Evolutionary conservation across 1,284 basidiomycete species (phyloP), one percentile per base, ranked within the genome.

Genomic region (Coriolopsis trogii): DNA sequence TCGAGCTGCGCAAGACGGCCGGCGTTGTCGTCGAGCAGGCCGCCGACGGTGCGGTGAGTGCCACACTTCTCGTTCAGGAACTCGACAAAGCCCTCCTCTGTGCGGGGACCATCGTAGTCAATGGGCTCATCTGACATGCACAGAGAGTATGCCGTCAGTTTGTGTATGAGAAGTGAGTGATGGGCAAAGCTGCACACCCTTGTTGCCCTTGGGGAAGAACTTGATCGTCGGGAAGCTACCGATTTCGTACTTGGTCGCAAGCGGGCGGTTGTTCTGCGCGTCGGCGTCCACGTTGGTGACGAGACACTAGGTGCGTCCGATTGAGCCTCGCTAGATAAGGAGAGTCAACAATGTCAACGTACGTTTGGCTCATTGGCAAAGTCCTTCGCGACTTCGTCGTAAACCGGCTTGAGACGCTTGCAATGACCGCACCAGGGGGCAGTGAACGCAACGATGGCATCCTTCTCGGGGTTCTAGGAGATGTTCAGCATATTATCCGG

Each of bases 271-370:
- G 63, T 78, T 77, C 55, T 84, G 80, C 45, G 89, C 88, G 67
- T 98, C 94, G 24, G 90, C 94, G 71, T 99, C 87, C 60, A 98
- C 76, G 69, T 96, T 93, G 24, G 93, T 95, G 48, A 98, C 82
- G 50, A 96, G 72, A 66, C 91, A 93, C 84, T 92, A 59, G 34
- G 34, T 31, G 23, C 33, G 46, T n/a, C n/a, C n/a, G n/a, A 5
- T 33, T n/a, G n/a, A 23, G 18, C 20, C 26, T 23, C 8, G 6
- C 21, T 13, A 9, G 9, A 10, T 12, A 21, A 4, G 6, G 4
- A 25, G 9, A 6, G 20, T 1, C 28, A 1, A 21, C 7, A 2
- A 34, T 31, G 10, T 21, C 12, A 7, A 73, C 81, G 48, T 67
- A 90, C 89, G 65, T 89, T 80, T 42, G 77, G 75, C 70, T 98